Percentiles rank a stretch among this genome's conserved stretches.
phyloP scores from a whole-genome alignment of 495 filamentous ascomycete species.

The Hyaloscypha finlandica region DNA sequence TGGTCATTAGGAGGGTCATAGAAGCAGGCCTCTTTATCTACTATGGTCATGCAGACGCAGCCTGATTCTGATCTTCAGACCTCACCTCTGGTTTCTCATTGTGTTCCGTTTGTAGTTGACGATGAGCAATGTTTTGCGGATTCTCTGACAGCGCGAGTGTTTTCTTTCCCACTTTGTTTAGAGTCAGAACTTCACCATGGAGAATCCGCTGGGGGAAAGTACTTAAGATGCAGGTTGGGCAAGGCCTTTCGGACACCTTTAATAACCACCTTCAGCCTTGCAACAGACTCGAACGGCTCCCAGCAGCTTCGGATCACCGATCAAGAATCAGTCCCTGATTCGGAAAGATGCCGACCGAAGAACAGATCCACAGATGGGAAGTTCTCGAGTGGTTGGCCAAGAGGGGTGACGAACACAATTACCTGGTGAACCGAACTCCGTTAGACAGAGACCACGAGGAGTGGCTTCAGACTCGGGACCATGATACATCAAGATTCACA shows the following conservation, averaged over 20 bases:
- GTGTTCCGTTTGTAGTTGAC: too few species aligned
- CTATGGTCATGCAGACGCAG: too few species aligned
- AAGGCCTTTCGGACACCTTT: too few species aligned
- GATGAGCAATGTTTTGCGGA: too few species aligned
- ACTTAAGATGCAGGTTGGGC: neutral
- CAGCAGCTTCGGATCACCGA: neutral
- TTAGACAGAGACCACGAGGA: constrained; percentile 1
- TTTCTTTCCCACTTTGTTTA: neutral
- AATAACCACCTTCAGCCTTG: too few species aligned
- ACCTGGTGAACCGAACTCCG: neutral
- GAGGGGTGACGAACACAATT: neutral
- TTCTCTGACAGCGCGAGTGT: too few species aligned
- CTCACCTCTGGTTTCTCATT: too few species aligned
- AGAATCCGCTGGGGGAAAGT: neutral
- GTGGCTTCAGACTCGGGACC: neutral
- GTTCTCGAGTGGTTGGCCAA: neutral
- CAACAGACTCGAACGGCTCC: too few species aligned
- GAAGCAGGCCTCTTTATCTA: too few species aligned
- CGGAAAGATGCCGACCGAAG: neutral
- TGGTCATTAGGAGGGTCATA: too few species aligned
- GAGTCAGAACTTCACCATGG: neutral
- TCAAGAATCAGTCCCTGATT: neutral
- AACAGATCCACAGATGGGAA: neutral
- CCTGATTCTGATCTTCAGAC: too few species aligned
- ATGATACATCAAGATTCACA: neutral